Conservation (phyloP, 768 basidiomycete species). For the Kwoniella europaea region DNA sequence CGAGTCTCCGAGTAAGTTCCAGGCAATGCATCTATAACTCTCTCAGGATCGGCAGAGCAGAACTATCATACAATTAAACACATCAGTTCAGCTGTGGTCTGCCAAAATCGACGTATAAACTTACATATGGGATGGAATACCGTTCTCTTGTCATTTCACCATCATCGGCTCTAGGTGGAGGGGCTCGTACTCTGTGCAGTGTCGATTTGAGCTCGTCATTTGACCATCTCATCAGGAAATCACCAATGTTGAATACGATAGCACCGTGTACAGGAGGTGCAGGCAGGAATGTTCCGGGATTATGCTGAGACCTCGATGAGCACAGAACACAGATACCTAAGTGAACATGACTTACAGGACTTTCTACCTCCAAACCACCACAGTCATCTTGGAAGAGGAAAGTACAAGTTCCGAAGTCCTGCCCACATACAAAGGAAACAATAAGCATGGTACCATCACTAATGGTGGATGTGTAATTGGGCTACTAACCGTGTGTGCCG, state of each 20-base stretch:
- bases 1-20: conserved; percentile 61
- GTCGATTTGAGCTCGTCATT: conserved; percentile 55
- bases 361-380: conserved; percentile 70
- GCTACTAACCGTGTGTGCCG: conserved; percentile 27
- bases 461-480: not conserved
- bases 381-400: conserved; percentile 68
- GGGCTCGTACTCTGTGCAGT: conserved; percentile 52
- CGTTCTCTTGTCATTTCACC: conserved; percentile 63
- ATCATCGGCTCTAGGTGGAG: conserved; percentile 19
- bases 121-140: conserved; percentile 68
- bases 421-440: not conserved
- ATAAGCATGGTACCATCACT: not conserved
- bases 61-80: conserved; percentile 31
- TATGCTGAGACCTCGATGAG: not conserved
- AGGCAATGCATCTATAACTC: conserved; percentile 64
- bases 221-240: conserved; percentile 48
- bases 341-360: conserved; percentile 58
- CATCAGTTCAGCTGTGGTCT: not conserved
- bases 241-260: conserved; percentile 50
- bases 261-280: conserved; percentile 54
- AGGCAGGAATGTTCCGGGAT: conserved; percentile 58
- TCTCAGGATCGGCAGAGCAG: conserved; percentile 58
- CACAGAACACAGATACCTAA: not conserved
- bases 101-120: not conserved
- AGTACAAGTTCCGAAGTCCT: conserved; percentile 67